Conservation (phyloP, 495 filamentous ascomycete genomes). For the Penicillium lividum region DNA sequence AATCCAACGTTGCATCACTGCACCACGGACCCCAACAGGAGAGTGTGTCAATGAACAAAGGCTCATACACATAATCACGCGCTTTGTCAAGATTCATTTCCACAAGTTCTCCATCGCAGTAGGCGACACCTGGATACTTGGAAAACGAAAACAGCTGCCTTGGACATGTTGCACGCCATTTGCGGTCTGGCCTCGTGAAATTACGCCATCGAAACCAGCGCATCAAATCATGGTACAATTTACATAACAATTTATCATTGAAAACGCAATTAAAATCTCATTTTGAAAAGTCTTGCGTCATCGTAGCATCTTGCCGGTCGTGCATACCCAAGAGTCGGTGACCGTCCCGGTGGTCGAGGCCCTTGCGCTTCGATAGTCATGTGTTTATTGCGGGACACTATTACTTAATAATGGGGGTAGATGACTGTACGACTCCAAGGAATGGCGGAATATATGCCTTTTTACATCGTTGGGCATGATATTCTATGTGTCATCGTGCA, state of each 20-base stretch:
- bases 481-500: slow-evolving; percentile 2
- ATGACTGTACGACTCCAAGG: neutral
- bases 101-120: too few relatives aligned
- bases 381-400: slow-evolving; percentile 27
- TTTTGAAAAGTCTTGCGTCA: slow-evolving; percentile 16
- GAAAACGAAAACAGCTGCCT: neutral
- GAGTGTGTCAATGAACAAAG: too few relatives aligned
- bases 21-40: too few relatives aligned
- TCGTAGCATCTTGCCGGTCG: slow-evolving; percentile 4
- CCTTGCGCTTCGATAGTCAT: slow-evolving; percentile 21
- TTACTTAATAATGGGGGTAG: slow-evolving; percentile 24
- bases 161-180: neutral
- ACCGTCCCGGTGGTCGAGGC: slow-evolving; percentile 22
- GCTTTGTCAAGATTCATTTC: neutral
- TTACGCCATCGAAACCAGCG: slow-evolving; percentile 1
- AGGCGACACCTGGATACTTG: neutral
- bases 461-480: neutral
- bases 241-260: slow-evolving; percentile 1
- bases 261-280: neutral
- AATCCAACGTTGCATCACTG: too few relatives aligned
- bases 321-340: slow-evolving; percentile 7
- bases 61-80: too few relatives aligned
- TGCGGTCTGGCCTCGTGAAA: neutral
- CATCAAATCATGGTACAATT: neutral
- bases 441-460: neutral